Percentiles rank a stretch among this genome's conserved stretches.
Conservation (phyloP, 2,329 filamentous ascomycete genomes). For the Colletotrichum sp. region DNA sequence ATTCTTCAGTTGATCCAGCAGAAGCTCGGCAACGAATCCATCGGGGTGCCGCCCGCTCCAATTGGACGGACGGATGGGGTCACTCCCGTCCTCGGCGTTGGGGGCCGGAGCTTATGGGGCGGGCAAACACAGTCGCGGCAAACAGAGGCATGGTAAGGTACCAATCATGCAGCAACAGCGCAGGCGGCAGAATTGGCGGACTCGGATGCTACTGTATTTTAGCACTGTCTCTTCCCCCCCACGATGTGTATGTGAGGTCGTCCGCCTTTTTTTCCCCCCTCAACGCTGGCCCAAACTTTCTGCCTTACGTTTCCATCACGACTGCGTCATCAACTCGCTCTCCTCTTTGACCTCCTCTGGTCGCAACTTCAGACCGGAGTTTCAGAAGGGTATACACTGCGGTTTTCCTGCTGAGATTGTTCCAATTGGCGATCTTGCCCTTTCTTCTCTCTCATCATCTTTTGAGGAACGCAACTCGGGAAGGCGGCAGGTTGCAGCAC, state of each 20-base stretch:
- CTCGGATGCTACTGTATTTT: background rate
- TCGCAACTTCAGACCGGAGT: background rate
- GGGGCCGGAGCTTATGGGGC: background rate
- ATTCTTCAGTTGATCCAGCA: background rate
- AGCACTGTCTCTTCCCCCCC: background rate
- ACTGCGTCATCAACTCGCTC: slow-evolving; percentile 10
- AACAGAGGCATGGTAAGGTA: background rate
- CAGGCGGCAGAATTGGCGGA: background rate
- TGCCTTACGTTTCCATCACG: slow-evolving; percentile 3
- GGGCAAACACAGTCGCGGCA: background rate
- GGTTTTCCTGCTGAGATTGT: background rate
- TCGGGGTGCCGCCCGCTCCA: background rate
- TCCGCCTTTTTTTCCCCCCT: background rate
- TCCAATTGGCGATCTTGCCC: background rate
- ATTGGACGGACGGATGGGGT: background rate
- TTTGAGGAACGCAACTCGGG: background rate
- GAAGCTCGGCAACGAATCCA: background rate
- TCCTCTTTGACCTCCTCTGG: background rate
- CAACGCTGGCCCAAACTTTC: slow-evolving; percentile 6
- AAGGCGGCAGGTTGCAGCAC: background rate
- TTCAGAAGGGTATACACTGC: background rate
- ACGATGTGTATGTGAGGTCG: background rate
- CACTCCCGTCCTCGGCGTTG: background rate
- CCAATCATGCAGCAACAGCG: background rate
- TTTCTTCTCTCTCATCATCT: background rate